Evolutionary conservation across 495 filamentous ascomycete species (phyloP), one percentile per base, ranked within the genome.

Genomic region (Bacidia gigantensis): DNA sequence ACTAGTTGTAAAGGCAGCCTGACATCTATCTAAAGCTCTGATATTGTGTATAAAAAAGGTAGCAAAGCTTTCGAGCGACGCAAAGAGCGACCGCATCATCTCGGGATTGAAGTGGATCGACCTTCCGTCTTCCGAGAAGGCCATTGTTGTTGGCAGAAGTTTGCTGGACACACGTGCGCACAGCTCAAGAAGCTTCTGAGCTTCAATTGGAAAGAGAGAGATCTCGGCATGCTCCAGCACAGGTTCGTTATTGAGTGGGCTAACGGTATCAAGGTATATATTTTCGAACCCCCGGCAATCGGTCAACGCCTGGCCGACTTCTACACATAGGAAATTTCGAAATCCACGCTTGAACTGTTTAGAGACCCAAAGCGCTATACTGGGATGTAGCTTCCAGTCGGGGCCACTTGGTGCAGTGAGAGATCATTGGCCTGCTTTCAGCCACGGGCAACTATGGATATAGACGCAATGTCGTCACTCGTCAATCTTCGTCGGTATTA

Each of bases 321-420:
- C 17, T 5, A 44, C 20, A 17, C 20, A 21, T 22, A 56, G 53
- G 57, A 61, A 7, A 60, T 50, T 3, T 26, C 38, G 11, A 61
- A 53, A 12, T 61, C 58, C 26, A 61, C 58, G 3, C 58, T 61
- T 23, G 57, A 60, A 48, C 29, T 59, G 1, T 50, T 50, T 18
- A 57, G 58, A 9, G 57, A 56, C 43, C 58, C 58, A 38, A 39
- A 56, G 12, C 40, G 58, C 22, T 60, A 61, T 46, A 56, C 57
- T 2, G 57, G 11, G 5, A 61, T 61, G 58, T 45, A 57, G 18
- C 24, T 46, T n/a, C 47, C 52, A 10, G 58, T 60, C 2, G 58
- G 51, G 3, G 47, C 51, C 18, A 59, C 58, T 22, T 60, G 56
- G n/a, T n/a, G n/a, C n/a, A n/a, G n/a, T n/a, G n/a, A n/a, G n/a